Percentiles rank a stretch among this genome's conserved stretches.
phyloP scores from a whole-genome alignment of 2,329 filamentous ascomycete species.

The Xylaria sp. region DNA sequence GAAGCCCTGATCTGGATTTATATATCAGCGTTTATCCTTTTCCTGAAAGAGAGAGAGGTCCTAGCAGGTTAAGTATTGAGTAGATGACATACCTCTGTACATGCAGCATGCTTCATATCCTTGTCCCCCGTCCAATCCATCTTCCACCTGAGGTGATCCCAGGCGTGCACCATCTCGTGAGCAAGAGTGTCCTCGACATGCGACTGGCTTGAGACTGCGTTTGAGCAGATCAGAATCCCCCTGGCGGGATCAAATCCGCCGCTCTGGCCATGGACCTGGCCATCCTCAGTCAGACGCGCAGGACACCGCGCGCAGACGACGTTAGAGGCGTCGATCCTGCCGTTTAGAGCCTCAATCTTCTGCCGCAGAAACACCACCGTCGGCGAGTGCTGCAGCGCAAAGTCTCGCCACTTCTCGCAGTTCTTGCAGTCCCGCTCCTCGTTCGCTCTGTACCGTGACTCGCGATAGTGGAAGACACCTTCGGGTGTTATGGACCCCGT shows the following conservation, averaged over 20 bases:
- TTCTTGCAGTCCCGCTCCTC: slow-evolving; percentile 81
- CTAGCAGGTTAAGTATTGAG: background rate
- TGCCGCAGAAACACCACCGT: slow-evolving; percentile 87
- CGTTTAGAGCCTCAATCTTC: slow-evolving; percentile 82
- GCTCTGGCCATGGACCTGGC: slow-evolving; percentile 70
- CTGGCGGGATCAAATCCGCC: slow-evolving; percentile 89
- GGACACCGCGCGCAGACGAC: slow-evolving; percentile 85
- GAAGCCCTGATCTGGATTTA: slow-evolving; percentile 81
- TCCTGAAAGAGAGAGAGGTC: background rate
- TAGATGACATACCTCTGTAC: slow-evolving; percentile 76
- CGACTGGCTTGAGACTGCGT: slow-evolving; percentile 81
- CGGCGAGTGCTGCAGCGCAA: slow-evolving; percentile 84
- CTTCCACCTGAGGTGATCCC: slow-evolving; percentile 92
- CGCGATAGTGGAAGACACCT: slow-evolving; percentile 79
- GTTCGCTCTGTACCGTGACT: slow-evolving; percentile 77
- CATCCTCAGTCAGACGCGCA: slow-evolving; percentile 63
- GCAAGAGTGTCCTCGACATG: slow-evolving; percentile 94
- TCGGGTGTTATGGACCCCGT: slow-evolving; percentile 75
- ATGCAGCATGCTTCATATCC: slow-evolving; percentile 88
- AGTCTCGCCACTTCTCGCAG: slow-evolving; percentile 85
- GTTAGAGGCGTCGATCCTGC: slow-evolving; percentile 76
- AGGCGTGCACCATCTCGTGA: slow-evolving; percentile 98
- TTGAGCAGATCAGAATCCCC: slow-evolving; percentile 92
- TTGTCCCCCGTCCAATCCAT: slow-evolving; percentile 78
- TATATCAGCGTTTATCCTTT: background rate